phyloP scores from a whole-genome alignment of 345 rosid genomes.

The Heritiera fomes region DNA sequence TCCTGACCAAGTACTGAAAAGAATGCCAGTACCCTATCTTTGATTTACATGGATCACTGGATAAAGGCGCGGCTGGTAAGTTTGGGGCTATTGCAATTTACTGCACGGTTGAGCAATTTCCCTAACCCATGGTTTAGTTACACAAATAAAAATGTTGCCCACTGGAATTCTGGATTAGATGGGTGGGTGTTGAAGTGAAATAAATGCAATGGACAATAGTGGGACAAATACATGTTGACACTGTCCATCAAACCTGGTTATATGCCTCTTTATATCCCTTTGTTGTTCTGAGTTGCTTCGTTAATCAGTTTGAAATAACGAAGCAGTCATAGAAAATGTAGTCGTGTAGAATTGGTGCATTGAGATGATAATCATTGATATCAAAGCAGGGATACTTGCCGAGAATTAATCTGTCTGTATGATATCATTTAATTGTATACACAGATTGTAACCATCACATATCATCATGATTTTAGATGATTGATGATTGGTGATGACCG shows the following conservation, averaged over 20 bases:
- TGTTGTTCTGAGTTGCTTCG: neutral
- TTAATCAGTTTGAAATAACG: neutral
- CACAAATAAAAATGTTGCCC: neutral
- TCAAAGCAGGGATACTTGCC: neutral
- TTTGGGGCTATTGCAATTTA: neutral
- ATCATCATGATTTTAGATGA: neutral
- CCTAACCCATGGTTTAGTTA: neutral
- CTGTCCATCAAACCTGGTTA: neutral
- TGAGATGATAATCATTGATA: neutral
- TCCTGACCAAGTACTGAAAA: conserved; percentile 1
- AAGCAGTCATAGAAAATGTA: neutral
- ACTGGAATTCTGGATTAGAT: neutral
- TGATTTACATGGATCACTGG: neutral
- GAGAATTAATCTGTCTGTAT: neutral
- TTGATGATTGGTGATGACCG: neutral
- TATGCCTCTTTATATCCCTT: neutral
- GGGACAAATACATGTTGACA: neutral
- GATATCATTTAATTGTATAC: neutral
- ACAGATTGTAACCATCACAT: neutral
- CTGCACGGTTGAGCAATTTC: neutral
- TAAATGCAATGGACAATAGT: neutral
- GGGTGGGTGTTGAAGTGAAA: conserved; percentile 4
- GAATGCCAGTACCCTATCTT: neutral
- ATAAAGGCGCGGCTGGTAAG: neutral
- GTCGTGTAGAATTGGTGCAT: neutral